These are phyloP conservation scores for Grammothele lineata DNA, from an alignment of 768 basidiomycete genomes.

Conservation along the genomic window DNA sequence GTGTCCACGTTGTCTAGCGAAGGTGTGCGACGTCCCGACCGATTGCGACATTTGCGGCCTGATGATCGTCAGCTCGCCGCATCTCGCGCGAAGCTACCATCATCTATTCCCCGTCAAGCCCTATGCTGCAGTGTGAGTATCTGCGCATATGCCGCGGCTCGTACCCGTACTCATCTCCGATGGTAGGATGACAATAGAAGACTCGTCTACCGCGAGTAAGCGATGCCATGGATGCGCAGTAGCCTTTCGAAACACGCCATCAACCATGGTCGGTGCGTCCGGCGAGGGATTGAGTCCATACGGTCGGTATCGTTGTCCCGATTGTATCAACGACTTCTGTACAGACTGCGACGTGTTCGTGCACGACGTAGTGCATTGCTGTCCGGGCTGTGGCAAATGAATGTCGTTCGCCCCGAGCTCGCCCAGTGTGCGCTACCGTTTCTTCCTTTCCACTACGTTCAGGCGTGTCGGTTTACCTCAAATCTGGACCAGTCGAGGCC, in stretches of 20 bases:
- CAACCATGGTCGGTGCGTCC: slow-evolving; percentile 31
- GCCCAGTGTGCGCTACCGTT: too few relatives aligned
- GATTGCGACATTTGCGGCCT: slow-evolving; percentile 96
- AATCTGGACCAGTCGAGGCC: too few relatives aligned
- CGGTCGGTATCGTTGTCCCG: slow-evolving; percentile 86
- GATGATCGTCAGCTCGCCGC: slow-evolving; percentile 97
- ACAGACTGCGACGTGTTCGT: slow-evolving; percentile 95
- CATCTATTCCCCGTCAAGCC: slow-evolving; percentile 93
- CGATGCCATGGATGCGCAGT: slow-evolving; percentile 79
- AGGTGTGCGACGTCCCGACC: slow-evolving; percentile 97
- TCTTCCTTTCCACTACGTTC: too few relatives aligned
- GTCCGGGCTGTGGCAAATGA: slow-evolving; percentile 73
- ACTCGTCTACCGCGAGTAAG: slow-evolving; percentile 30
- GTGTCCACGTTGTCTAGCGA: slow-evolving; percentile 89
- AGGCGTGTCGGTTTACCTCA: too few relatives aligned
- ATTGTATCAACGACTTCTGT: slow-evolving; percentile 86
- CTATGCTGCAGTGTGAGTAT: slow-evolving; percentile 75
- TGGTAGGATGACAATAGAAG: slow-evolving; percentile 39
- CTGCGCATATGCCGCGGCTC: too few relatives aligned
- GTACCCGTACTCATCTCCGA: too few relatives aligned
- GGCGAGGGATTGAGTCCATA: slow-evolving; percentile 75
- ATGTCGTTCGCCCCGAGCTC: too few relatives aligned
- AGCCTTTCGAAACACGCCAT: slow-evolving; percentile 47
- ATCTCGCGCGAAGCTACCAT: slow-evolving; percentile 93
- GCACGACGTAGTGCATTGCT: slow-evolving; percentile 92